Evolutionary conservation across 2,329 filamentous ascomycete genomes (phyloP).

Genomic region (Aspergillus viridinutans): DNA sequence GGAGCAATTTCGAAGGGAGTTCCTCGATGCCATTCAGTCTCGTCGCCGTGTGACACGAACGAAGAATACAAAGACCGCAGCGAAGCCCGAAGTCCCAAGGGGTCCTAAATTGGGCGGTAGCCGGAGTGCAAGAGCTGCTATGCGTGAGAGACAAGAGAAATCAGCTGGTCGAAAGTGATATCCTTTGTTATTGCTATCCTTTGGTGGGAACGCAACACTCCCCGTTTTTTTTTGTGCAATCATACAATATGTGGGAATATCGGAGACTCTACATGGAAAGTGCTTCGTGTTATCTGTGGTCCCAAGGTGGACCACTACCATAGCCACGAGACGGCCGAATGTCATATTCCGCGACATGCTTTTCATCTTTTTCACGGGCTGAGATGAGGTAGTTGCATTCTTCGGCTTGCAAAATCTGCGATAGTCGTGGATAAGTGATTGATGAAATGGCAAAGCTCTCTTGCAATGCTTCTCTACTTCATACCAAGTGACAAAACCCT

Average conservation of each 20-base stretch:
- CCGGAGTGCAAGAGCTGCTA: constrained; percentile 56
- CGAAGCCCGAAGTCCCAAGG: constrained; percentile 33
- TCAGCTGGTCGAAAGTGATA: constrained; percentile 37
- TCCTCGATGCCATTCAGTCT: constrained; percentile 53
- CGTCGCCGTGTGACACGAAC: constrained; percentile 38
- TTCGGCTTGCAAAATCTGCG: not conserved
- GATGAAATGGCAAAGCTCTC: not conserved
- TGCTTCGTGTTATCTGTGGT: not conserved
- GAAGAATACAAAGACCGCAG: constrained; percentile 33
- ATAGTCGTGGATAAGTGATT: not conserved
- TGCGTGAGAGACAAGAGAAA: constrained; percentile 52
- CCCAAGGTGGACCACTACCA: not conserved
- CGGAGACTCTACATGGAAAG: not conserved
- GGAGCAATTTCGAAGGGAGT: constrained; percentile 62
- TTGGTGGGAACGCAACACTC: not conserved
- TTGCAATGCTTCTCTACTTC: not conserved
- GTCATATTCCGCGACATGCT: not conserved
- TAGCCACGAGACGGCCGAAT: not conserved
- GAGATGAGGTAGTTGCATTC: not conserved
- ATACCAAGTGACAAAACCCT: not conserved
- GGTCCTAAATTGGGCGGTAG: constrained; percentile 63
- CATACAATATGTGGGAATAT: not conserved
- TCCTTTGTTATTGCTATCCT: not conserved
- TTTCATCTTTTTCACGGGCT: not conserved
- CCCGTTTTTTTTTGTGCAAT: not conserved